Evolutionary conservation across 768 basidiomycete species (phyloP).

Genomic region (Phylloporus rhodoxanthus): DNA sequence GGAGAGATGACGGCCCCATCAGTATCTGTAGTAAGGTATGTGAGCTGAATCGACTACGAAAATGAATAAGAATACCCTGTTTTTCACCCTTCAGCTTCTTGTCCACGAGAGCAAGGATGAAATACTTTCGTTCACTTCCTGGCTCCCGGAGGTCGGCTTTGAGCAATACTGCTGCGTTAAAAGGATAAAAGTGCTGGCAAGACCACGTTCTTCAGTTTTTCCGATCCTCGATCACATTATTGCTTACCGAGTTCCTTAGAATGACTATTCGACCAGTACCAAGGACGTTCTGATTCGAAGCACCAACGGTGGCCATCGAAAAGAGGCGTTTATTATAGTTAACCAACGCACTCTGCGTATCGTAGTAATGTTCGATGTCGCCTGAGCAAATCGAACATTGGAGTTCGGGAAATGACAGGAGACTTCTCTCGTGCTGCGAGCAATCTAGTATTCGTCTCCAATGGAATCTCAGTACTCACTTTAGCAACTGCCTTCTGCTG

Average conservation of each 20-base stretch:
- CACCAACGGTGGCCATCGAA: slow-evolving; percentile 49
- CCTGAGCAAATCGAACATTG: slow-evolving; percentile 61
- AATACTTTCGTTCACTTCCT: slow-evolving; percentile 52
- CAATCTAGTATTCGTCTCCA: slow-evolving; percentile 7
- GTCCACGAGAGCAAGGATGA: slow-evolving; percentile 67
- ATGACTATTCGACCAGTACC: slow-evolving; percentile 75
- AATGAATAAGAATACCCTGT: slow-evolving; percentile 37
- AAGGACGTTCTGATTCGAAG: slow-evolving; percentile 65
- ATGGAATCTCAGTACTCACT: slow-evolving; percentile 38
- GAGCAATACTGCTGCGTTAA: slow-evolving; percentile 66
- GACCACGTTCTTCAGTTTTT: neutral
- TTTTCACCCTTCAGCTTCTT: slow-evolving; percentile 50
- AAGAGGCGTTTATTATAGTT: slow-evolving; percentile 59
- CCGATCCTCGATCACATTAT: neutral
- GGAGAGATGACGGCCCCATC: slow-evolving; percentile 59
- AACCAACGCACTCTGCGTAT: slow-evolving; percentile 57
- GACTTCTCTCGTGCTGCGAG: slow-evolving; percentile 61
- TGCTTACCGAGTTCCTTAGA: slow-evolving; percentile 70
- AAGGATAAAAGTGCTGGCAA: slow-evolving; percentile 65
- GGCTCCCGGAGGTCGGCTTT: slow-evolving; percentile 52
- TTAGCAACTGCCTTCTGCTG: slow-evolving; percentile 85
- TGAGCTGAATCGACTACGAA: neutral
- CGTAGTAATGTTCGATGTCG: slow-evolving; percentile 76
- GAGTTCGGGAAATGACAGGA: slow-evolving; percentile 59
- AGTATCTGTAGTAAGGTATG: slow-evolving; percentile 41